A percentile compares a stretch with the other conserved stretches of the same genome.
phyloP scores from a whole-genome alignment of 2,329 filamentous ascomycete species.

The Septoria linicola region DNA sequence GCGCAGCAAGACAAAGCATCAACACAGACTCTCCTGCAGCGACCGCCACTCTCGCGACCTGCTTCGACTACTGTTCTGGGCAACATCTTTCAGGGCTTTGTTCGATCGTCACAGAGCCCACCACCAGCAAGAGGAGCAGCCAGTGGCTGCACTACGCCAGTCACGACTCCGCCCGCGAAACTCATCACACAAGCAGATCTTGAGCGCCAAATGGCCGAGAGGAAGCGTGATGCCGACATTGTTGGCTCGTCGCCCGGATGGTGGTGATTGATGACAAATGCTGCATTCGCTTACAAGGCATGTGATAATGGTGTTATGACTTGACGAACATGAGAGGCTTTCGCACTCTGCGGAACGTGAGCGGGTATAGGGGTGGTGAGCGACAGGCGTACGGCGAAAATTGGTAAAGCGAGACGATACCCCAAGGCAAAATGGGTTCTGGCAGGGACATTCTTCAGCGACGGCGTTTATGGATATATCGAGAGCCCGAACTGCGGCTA shows the following conservation, averaged over 20 bases:
- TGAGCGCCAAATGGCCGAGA: conserved; percentile 32
- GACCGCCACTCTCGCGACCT: conserved; percentile 27
- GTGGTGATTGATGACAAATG: conserved; percentile 17
- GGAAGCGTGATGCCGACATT: conserved; percentile 35
- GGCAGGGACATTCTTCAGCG: too few relatives aligned
- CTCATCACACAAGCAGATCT: conserved; percentile 30
- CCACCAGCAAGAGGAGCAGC: conserved; percentile 4
- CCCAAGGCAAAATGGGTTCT: too few relatives aligned
- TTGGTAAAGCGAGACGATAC: too few relatives aligned
- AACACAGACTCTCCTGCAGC: conserved; percentile 20
- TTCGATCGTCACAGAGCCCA: conserved; percentile 16
- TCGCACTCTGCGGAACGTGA: too few relatives aligned
- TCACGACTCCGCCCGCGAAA: conserved; percentile 22
- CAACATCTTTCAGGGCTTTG: conserved; percentile 32
- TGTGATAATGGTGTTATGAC: conserved; percentile 5
- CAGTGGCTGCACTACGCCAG: conserved; percentile 24
- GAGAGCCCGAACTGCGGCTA: too few relatives aligned
- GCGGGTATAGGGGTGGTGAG: not conserved
- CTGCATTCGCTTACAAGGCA: not conserved
- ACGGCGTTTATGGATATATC: too few relatives aligned
- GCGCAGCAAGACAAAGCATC: conserved; percentile 14
- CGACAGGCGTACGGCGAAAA: not conserved
- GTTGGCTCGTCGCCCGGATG: conserved; percentile 23
- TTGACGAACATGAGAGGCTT: not conserved
- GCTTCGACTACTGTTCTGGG: conserved; percentile 30